Conservation (phyloP, 768 basidiomycete species). For the Suillus ampliporus region DNA sequence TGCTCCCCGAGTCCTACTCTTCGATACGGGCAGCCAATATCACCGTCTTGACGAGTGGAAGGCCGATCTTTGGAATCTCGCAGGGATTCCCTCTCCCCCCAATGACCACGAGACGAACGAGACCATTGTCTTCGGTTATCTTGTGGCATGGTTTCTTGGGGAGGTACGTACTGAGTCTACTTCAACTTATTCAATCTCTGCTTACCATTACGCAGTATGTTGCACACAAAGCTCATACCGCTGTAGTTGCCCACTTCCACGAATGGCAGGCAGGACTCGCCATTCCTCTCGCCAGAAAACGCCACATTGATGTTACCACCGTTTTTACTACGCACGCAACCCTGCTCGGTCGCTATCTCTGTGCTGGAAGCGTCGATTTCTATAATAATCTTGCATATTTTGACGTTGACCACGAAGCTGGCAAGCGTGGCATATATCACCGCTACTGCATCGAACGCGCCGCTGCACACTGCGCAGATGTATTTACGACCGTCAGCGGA, state of each 20-base stretch:
- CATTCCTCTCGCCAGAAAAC: constrained; percentile 92
- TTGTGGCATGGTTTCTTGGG: constrained; percentile 99
- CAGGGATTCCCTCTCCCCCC: constrained; percentile 96
- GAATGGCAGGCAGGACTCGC: constrained; percentile 99
- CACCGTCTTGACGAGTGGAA: constrained; percentile 98
- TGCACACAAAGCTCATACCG: constrained; percentile 76
- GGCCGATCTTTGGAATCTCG: constrained; percentile 96
- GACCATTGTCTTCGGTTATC: constrained; percentile 95
- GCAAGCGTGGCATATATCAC: constrained; percentile 99
- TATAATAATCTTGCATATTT: constrained; percentile 99
- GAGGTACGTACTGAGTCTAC: constrained; percentile 63
- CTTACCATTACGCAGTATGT: constrained; percentile 62
- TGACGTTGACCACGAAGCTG: constrained; percentile 99
- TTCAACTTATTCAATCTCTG: constrained; percentile 9
- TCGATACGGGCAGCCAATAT: constrained; percentile 91
- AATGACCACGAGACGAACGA: constrained; percentile 99
- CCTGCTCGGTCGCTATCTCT: constrained; percentile 96
- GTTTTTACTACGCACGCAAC: constrained; percentile 99
- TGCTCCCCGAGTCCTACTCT: constrained; percentile 91
- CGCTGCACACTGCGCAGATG: constrained; percentile 93
- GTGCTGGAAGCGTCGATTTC: constrained; percentile 97
- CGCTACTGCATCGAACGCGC: constrained; percentile 97
- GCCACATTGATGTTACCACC: constrained; percentile 97
- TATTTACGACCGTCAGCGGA: constrained; percentile 97
- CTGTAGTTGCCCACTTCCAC: constrained; percentile 97